Conservation (phyloP, 371 early-diverging fungal species). For the Dichotomocladium elegans region DNA sequence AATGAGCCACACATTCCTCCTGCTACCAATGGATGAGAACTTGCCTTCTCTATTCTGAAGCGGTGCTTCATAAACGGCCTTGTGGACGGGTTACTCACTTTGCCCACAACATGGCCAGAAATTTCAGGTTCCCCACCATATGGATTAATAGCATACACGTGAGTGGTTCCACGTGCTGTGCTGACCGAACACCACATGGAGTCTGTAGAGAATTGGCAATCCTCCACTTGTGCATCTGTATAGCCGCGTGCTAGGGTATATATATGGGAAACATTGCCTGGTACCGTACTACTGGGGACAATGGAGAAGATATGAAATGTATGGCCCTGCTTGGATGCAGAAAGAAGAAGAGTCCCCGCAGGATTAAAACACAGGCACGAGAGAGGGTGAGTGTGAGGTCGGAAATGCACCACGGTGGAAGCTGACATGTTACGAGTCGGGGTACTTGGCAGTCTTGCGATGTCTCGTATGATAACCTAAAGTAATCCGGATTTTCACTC, state of each 20-base stretch:
- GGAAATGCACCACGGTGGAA: conserved; percentile 66
- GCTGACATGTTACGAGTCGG: conserved; percentile 29
- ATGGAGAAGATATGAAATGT: conserved; percentile 69
- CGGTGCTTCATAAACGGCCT: conserved; percentile 6
- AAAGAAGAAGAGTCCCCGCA: conserved; percentile 66
- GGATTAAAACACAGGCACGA: conserved; percentile 62
- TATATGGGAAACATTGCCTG: conserved; percentile 52
- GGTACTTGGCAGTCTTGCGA: conserved; percentile 22
- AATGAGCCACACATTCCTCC: neutral
- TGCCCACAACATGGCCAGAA: conserved; percentile 52
- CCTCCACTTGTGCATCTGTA: conserved; percentile 73
- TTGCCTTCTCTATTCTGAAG: conserved; percentile 1
- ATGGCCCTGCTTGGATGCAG: conserved; percentile 73
- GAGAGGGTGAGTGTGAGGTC: conserved; percentile 72
- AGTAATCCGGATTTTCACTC: neutral
- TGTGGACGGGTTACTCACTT: conserved; percentile 32
- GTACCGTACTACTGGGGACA: conserved; percentile 15
- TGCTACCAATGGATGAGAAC: no score
- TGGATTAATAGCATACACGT: conserved; percentile 69
- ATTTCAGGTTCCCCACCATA: conserved; percentile 66
- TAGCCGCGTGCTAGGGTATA: conserved; percentile 76
- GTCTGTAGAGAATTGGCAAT: conserved; percentile 68
- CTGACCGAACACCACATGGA: conserved; percentile 77
- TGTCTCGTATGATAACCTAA: conserved; percentile 56
- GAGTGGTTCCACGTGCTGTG: conserved; percentile 79